phyloP scores from a whole-genome alignment of 768 basidiomycete genomes.

The Tulasnella sp. region DNA sequence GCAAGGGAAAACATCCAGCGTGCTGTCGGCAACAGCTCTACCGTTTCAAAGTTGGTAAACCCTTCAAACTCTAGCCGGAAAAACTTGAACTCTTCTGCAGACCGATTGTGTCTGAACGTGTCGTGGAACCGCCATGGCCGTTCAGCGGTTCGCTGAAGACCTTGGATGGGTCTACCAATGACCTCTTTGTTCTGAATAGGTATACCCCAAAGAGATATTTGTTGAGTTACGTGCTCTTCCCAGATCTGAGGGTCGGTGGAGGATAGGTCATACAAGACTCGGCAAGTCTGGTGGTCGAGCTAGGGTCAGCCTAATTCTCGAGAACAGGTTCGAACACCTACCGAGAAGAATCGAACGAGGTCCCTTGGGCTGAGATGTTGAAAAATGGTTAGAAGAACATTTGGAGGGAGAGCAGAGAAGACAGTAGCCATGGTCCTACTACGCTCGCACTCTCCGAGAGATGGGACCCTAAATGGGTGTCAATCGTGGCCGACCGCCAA shows the following conservation, averaged over 20 bases:
- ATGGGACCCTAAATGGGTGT: background rate
- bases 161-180: background rate
- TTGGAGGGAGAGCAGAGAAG: background rate
- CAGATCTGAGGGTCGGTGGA: background rate
- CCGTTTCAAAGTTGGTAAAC: background rate
- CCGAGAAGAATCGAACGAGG: background rate
- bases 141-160: background rate
- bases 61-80: background rate
- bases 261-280: background rate
- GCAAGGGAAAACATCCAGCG: conserved; percentile 2
- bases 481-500: background rate
- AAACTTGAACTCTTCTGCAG: background rate
- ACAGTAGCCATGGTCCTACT: background rate
- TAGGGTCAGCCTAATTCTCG: background rate
- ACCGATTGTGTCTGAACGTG: background rate
- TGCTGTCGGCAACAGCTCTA: background rate
- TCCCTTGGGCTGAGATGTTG: background rate
- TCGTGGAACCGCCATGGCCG: background rate
- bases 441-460: background rate
- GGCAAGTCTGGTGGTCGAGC: background rate
- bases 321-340: background rate
- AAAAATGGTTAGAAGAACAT: background rate
- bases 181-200: background rate
- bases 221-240: background rate
- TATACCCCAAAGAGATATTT: background rate